phyloP scores from a whole-genome alignment of 208 protist species.

The Trypanosoma congolense region DNA sequence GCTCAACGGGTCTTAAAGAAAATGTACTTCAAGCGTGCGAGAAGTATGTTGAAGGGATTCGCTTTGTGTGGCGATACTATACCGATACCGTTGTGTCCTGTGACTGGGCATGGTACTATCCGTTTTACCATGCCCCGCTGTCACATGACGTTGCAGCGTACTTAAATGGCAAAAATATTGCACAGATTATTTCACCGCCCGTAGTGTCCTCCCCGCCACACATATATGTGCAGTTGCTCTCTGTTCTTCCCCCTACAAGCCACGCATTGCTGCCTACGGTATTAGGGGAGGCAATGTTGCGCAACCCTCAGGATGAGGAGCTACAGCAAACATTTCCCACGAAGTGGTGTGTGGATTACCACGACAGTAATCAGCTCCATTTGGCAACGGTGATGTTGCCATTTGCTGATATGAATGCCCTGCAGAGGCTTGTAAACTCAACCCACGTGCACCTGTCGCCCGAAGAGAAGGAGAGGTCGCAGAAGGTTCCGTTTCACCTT shows the following conservation, averaged over 20 bases:
- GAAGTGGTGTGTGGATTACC: constrained; percentile 68
- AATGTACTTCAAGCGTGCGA: constrained; percentile 47
- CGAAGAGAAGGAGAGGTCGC: constrained; percentile 31
- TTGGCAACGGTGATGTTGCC: constrained; percentile 65
- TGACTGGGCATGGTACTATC: constrained; percentile 82
- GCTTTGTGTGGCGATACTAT: constrained; percentile 87
- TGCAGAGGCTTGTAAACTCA: constrained; percentile 32
- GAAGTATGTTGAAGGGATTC: constrained; percentile 67
- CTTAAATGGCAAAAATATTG: constrained; percentile 27
- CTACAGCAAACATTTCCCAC: constrained; percentile 52
- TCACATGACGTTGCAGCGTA: constrained; percentile 61
- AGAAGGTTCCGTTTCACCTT: constrained; percentile 24
- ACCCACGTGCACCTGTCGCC: constrained; percentile 18
- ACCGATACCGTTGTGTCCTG: constrained; percentile 37
- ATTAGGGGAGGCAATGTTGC: constrained; percentile 44
- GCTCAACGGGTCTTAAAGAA: constrained; percentile 28
- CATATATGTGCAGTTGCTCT: constrained; percentile 68
- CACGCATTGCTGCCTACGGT: constrained; percentile 35
- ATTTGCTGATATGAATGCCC: constrained; percentile 47
- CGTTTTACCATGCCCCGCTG: constrained; percentile 68
- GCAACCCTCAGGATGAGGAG: constrained; percentile 24
- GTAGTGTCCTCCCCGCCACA: constrained; percentile 44
- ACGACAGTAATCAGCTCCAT: constrained; percentile 59
- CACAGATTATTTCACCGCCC: constrained; percentile 21
- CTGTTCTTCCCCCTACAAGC: constrained; percentile 70